Conservation (phyloP, 2,329 filamentous ascomycete species). For the Cyphellophora attinorum region DNA sequence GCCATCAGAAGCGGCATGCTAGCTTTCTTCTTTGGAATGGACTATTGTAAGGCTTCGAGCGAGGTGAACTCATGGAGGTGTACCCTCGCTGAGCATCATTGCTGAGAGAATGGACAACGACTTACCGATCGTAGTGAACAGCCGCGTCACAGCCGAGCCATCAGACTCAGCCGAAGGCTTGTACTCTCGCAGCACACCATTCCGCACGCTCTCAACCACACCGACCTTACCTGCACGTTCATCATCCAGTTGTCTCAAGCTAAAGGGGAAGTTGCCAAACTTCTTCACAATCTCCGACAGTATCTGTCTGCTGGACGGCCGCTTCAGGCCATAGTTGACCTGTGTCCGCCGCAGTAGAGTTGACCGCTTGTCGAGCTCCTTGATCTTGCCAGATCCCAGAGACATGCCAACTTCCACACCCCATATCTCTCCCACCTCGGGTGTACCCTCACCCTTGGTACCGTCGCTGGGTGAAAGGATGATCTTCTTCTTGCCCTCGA, state of each 20-base stretch:
- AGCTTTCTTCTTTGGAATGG: too few relatives aligned
- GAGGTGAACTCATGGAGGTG: too few relatives aligned
- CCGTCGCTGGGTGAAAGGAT: constrained; percentile 73
- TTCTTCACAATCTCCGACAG: constrained; percentile 94
- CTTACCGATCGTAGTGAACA: constrained; percentile 89
- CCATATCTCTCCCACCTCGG: constrained; percentile 91
- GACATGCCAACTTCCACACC: constrained; percentile 93
- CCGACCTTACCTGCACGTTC: constrained; percentile 93
- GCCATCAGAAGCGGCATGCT: too few relatives aligned
- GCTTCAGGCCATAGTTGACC: constrained; percentile 87
- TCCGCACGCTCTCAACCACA: constrained; percentile 89
- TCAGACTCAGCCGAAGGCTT: constrained; percentile 95
- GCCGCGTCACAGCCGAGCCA: constrained; percentile 68
- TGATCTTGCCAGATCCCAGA: constrained; percentile 86
- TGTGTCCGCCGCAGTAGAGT: constrained; percentile 89
- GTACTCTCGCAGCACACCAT: constrained; percentile 88
- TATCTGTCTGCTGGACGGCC: constrained; percentile 83
- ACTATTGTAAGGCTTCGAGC: too few relatives aligned
- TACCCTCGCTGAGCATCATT: not conserved
- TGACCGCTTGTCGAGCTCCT: constrained; percentile 75
- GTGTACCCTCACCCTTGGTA: constrained; percentile 78
- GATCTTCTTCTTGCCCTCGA: constrained; percentile 97
- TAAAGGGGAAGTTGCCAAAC: constrained; percentile 97
- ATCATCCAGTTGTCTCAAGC: constrained; percentile 89
- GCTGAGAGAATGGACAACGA: constrained; percentile 18